Base-by-base conservation (phyloP, 2,329 filamentous ascomycete species). In the Alternaria arborescens region DNA sequence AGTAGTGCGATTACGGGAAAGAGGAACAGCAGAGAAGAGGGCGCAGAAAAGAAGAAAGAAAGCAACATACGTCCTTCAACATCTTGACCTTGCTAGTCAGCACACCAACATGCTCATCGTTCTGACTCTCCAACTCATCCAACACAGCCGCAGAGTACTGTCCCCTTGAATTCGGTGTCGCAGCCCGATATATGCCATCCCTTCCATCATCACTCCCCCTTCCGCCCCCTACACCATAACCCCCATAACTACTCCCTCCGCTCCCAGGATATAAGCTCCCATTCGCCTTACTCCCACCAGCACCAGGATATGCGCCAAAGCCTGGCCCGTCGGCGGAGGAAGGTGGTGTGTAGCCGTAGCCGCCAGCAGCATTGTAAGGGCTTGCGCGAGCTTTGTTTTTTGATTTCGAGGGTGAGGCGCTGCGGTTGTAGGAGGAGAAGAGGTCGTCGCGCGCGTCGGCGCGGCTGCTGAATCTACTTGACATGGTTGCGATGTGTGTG, bases 121-220 rank as follows among this genome's bases (percentile, higher is more conserved):
- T 98, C 82, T 99, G 95, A 74, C 91, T 94, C 83, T 99, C 95
- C 62, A 99, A 86, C 81, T 97, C 93, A 77, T 92, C 93, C 54
- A 99, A 86, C 48, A 97, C 93, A 20, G 94, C 91, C 72, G 96
- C 91, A 76, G 91, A 94, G 79, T 98, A 98, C 78, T 97, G 94
- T 14, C 94, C 94, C 76, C 90, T 92, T 11, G 75, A 76, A 71
- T 83, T 82, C 60, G 82, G 82, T 55, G 82, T 84, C 61, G 82
- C 82, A 18, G 71, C 57, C 18, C 82, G 61, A 58, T 78, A 83
- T 0, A 36, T 30, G 0, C 22, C 47, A 8, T 57, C 52, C 10
- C 22, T 40, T 1, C 32, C 58, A 26, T 52, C 47, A 10, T 26
- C 10, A 40, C 51, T 46, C 8, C 36, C 55, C 20, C 38, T 43